Base-by-base conservation (phyloP, 2,329 filamentous ascomycete genomes). In the Colletotrichum spinosum region DNA sequence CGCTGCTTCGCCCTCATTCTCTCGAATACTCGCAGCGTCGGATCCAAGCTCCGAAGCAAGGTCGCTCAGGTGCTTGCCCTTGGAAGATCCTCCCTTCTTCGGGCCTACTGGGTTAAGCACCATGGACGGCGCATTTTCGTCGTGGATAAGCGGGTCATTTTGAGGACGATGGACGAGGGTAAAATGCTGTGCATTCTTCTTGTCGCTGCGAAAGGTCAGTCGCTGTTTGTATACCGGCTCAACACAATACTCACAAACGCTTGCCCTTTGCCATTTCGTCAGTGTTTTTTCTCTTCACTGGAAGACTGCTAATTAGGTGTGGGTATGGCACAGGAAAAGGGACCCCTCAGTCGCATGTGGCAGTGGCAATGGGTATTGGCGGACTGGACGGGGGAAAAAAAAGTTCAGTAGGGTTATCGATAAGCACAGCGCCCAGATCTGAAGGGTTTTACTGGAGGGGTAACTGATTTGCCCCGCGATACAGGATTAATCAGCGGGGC, bases 121-220 rank as follows among this genome's bases (percentile, higher is more conserved):
- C 88, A 97, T 96, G 70, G 93, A 90, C 53, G 95, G 92, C 59
- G 93, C 94, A 73, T 90, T 86, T 72, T 91, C 87, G 83, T 99
- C 94, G 86, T 99, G 92, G 77, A 99, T 97, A 73, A 95, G 88
- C 51, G 97, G 96, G 78, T 99, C 96, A 88, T 97, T 93, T 81
- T 99, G 97, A 39, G 95, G 93, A 74, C 96, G 93, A 81, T 97
- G 93, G 73, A 98, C 93, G 76, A 99, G 92, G 72, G 92, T 91
- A 80, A 97, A 98, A 80, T 94, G 96, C 77, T 92, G 92, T 72
- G 96, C 94, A 67, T 87, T 91, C 80, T 97, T 97, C 83, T 97
- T 97, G 84, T 97, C 80, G 72, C 84, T 88, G 67, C n/a, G 50
- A 65, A 65, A 56, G 66, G 72, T 77, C 35, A 65, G 63, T 34